Conservation (phyloP, 2,329 filamentous ascomycete species). For the Fusarium zealandicum region DNA sequence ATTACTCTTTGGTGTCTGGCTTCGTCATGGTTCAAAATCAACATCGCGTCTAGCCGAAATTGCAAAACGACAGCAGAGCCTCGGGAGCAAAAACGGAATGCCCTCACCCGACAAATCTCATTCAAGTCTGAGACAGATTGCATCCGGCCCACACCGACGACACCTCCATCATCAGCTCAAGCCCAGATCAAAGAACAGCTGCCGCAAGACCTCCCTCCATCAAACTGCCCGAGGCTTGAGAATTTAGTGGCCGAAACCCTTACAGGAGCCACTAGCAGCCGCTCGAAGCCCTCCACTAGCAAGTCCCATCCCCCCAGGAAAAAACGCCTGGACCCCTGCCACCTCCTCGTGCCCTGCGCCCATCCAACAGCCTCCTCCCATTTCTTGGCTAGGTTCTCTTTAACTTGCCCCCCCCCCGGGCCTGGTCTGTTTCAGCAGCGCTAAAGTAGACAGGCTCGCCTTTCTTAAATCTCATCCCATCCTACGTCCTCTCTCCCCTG, state of each 20-base stretch:
- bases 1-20: slow-evolving; percentile 2
- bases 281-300: not conserved
- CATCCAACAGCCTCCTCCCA: not conserved
- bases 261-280: not conserved
- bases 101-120: slow-evolving; percentile 7
- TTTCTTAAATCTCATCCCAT: slow-evolving; percentile 28
- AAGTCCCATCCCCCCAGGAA: slow-evolving; percentile 9
- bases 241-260: slow-evolving; percentile 14
- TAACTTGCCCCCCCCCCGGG: slow-evolving; percentile 20
- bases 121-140: slow-evolving; percentile 27
- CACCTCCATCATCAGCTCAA: not conserved
- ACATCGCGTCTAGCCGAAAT: too few relatives aligned
- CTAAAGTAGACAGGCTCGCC: slow-evolving; percentile 13
- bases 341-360: slow-evolving; percentile 12
- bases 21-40: not conserved
- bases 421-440: slow-evolving; percentile 29
- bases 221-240: slow-evolving; percentile 6
- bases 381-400: slow-evolving; percentile 8
- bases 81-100: slow-evolving; percentile 3
- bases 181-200: not conserved
- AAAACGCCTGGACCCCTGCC: slow-evolving; percentile 28
- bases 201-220: not conserved
- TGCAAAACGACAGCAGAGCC: too few relatives aligned
- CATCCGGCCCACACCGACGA: too few relatives aligned
- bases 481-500: slow-evolving; percentile 14